These are phyloP conservation scores for Craspedostauros australis DNA, from an alignment of 108 stramenopile genomes.

Conservation along the genomic window DNA sequence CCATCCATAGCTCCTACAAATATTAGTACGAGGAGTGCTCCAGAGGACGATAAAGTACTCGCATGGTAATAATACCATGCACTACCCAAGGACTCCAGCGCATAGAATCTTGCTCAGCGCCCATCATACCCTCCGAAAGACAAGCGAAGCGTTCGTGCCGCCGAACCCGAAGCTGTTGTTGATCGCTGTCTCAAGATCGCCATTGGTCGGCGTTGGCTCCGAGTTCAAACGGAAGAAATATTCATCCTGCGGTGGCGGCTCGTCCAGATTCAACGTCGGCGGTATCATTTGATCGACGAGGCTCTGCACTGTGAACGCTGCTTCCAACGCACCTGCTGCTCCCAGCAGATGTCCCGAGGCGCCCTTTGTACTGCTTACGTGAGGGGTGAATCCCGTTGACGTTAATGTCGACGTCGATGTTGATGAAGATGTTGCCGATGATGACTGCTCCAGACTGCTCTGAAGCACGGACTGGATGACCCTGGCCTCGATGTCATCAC, in stretches of 20 bases:
- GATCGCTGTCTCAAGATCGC: constrained; percentile 47
- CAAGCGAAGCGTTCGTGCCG: constrained; percentile 93
- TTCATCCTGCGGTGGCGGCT: constrained; percentile 15
- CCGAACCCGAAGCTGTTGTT: constrained; percentile 98
- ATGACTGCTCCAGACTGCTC: neutral
- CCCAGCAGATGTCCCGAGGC: constrained; percentile 94
- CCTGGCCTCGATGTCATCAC: constrained; percentile 84
- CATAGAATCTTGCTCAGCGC: no score
- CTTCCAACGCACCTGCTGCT: constrained; percentile 95
- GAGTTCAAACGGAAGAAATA: constrained; percentile 22
- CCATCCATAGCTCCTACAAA: no score
- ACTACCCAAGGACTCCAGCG: no score
- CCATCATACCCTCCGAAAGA: constrained; percentile 62
- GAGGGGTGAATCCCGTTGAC: constrained; percentile 1
- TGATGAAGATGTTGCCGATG: neutral
- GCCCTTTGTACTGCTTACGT: constrained; percentile 93
- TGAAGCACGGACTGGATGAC: constrained; percentile 64
- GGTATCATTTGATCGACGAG: constrained; percentile 63
- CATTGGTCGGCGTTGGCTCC: neutral
- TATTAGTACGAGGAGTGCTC: no score
- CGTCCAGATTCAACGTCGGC: constrained; percentile 77
- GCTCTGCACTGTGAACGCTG: constrained; percentile 74
- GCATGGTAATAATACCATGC: no score
- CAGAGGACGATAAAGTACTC: no score
- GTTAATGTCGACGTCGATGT: no score